phyloP scores from a whole-genome alignment of 2,329 filamentous ascomycete species.

The Acephala macrosclerotiorum region DNA sequence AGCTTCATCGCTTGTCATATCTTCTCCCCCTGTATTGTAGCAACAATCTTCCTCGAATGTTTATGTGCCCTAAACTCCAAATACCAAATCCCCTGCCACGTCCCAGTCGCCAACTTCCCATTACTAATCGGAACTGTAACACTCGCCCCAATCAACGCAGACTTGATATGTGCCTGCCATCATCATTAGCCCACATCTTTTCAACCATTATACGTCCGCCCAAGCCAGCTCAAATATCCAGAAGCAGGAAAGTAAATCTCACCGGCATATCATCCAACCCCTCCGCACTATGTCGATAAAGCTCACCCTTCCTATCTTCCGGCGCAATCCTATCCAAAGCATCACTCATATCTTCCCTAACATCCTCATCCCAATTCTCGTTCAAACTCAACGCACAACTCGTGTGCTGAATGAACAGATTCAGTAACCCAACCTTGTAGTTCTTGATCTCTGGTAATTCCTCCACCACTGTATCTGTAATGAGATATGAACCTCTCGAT shows the following conservation, averaged over 20 bases:
- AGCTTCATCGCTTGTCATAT: constrained; percentile 38
- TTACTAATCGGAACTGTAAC: constrained; percentile 91
- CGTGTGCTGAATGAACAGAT: constrained; percentile 96
- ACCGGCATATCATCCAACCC: constrained; percentile 95
- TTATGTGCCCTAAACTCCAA: constrained; percentile 83
- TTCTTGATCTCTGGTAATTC: constrained; percentile 79
- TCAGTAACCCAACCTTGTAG: constrained; percentile 86
- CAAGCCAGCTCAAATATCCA: neutral
- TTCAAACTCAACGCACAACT: constrained; percentile 90
- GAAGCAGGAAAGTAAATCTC: constrained; percentile 42
- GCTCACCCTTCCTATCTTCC: constrained; percentile 74
- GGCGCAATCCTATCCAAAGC: constrained; percentile 90
- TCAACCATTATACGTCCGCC: neutral
- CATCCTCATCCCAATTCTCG: constrained; percentile 88
- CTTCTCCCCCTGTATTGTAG: constrained; percentile 92
- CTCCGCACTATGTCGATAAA: constrained; percentile 90
- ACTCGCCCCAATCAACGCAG: constrained; percentile 85
- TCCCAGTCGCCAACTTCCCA: constrained; percentile 74
- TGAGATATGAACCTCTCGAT: constrained; percentile 85
- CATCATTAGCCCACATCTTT: constrained; percentile 9
- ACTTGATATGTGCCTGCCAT: constrained; percentile 86
- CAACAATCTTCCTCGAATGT: constrained; percentile 84
- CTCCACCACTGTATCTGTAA: constrained; percentile 77
- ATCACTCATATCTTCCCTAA: constrained; percentile 89
- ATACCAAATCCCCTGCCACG: constrained; percentile 93